Base-by-base conservation (phyloP, 345 rosid genomes). In the Gossypioides kirkii region DNA sequence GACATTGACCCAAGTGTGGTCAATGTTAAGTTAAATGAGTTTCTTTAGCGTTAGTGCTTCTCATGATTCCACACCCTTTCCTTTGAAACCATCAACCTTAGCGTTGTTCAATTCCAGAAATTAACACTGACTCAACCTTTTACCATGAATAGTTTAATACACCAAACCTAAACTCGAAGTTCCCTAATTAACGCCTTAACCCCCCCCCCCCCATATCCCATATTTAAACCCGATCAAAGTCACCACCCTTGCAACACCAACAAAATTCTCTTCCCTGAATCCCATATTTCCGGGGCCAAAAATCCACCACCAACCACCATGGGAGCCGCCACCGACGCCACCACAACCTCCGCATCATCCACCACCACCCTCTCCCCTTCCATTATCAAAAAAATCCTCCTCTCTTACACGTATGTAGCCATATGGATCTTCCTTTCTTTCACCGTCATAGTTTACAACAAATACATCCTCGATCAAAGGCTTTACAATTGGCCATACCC, bases 361-460 rank as follows among this genome's bases (percentile, higher is more conserved):
- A 16, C 53, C 49, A 20, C 38, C 59, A 8, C 22, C 45, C 10
- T 62, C 50, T 36, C 70, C 69, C 25, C 76, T 54, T 55, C 76
- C 75, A 89, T 91, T 38, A 38, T 94, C 72, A 90, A 81, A 82
- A 87, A 89, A 84, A 91, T 94, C 89, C 43, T 94, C 72, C 90
- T 94, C 26, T 91, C 98, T 38, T 91, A 94, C 94, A 82, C 92
- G 49, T 94, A 94, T 76, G 97, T 94, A 0, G 91, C 87, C 63
- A 81, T 93, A 78, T 93, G 98, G 98, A 91, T 93, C 87, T 93
- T 90, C 93, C 94, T 94, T 22, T 87, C 93, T 77, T 94, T 91
- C 91, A 91, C 97, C 41, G 98, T 94, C 42, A 94, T 94, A 78
- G 94, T 94, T 49, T 94, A 88, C 94, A 94, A 94, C 89, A 94